Evolutionary conservation across 2,329 filamentous ascomycete species (phyloP), one percentile per base, ranked within the genome.

Genomic region (Chaetomiaceae sp.): DNA sequence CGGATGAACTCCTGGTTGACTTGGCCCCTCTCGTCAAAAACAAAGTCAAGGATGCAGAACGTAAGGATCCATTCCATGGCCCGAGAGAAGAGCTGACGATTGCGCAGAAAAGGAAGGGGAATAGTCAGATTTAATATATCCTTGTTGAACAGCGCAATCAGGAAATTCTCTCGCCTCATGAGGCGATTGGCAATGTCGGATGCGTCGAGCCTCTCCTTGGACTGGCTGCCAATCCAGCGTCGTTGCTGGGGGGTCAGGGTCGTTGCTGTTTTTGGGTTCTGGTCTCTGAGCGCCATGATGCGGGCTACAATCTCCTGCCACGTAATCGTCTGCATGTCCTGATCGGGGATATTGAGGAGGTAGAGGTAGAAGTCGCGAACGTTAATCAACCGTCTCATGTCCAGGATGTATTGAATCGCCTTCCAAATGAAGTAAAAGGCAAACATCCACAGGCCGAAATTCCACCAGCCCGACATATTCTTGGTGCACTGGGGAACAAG

Each of bases 121-220:
- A 96, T 78, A 0, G 88, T 90, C 41, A 97, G 75, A 65, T 99
- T 86, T 37, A 99, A 71, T 33, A 97, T 82, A 56, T 97, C 94
- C 69, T 99, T 97, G 75, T 99, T 99, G 73, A 97, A 90, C 64
- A 99, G 77, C 4, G 94, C 94, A 63, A 99, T 96, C 58, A 96
- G 81, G 64, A 96, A 99, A 65, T 99, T 99, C 58, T 96, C 92
- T 65, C 89, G 87, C 54, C 94, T 86, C 94, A 99, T 97, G 41
- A 99, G 73, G 29, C 94, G 84, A 66, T 97, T 99, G 6, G 94
- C 94, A 67, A 99, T 97, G 65, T 96, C 94, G 64, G 96, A 90
- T 10, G 94, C 94, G 69, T 96, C 94, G 62, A 99, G 85, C 57
- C 92, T 81, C 71, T 97, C 90, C 68, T 96, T 95, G 20, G 90